Evolutionary conservation across 2,329 filamentous ascomycete genomes (phyloP).

Genomic region (Aspergillus sclerotialis): DNA sequence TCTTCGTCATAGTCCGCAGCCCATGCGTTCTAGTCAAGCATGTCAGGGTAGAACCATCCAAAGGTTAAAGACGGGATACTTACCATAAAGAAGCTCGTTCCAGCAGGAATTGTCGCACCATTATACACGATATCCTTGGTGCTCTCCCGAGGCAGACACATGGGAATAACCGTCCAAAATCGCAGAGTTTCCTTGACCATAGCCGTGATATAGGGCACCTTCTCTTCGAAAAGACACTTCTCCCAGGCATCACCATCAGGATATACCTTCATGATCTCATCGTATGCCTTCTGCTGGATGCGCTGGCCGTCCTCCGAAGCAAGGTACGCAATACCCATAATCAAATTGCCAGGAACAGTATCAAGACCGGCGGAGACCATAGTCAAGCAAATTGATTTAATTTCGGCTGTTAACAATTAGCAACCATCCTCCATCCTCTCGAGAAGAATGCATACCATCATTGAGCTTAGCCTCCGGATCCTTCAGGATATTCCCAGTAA

Average conservation of each 20-base stretch:
- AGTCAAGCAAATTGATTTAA: constrained; percentile 73
- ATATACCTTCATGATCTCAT: constrained; percentile 64
- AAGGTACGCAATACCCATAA: constrained; percentile 72
- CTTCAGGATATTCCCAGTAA: constrained; percentile 64
- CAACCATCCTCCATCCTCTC: not conserved
- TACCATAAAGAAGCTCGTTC: constrained; percentile 74
- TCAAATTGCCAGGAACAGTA: constrained; percentile 71
- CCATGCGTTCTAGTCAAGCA: constrained; percentile 67
- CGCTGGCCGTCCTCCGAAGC: constrained; percentile 60
- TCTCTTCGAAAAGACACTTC: constrained; percentile 64
- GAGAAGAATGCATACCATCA: constrained; percentile 40
- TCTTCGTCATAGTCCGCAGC: constrained; percentile 64
- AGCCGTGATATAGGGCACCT: constrained; percentile 68
- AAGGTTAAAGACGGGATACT: constrained; percentile 7
- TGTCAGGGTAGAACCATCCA: too few relatives aligned
- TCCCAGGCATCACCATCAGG: constrained; percentile 71
- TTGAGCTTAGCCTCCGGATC: constrained; percentile 63
- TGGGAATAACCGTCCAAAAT: constrained; percentile 73
- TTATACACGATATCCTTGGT: constrained; percentile 68
- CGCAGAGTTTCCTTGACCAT: constrained; percentile 72
- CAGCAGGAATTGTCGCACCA: constrained; percentile 60
- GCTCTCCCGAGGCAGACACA: constrained; percentile 65
- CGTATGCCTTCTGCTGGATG: constrained; percentile 63
- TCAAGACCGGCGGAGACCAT: constrained; percentile 78
- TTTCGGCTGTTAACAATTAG: constrained; percentile 51